Evolutionary conservation across 2,329 filamentous ascomycete species (phyloP).

Genomic region (Fusarium hainanense): DNA sequence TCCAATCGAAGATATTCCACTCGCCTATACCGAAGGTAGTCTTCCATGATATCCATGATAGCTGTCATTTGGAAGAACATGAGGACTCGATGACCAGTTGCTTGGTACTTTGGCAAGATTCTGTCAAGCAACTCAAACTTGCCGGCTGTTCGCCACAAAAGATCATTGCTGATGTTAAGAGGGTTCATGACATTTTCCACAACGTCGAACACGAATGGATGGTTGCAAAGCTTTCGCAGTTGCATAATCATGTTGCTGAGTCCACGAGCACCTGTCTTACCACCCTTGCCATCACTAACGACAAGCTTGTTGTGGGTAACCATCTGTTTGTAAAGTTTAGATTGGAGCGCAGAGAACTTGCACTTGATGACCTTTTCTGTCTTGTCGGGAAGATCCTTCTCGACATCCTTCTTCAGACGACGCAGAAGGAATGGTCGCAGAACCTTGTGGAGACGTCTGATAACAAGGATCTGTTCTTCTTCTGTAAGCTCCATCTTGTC

Average conservation of each 20-base stretch:
- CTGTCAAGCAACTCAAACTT: constrained; percentile 97
- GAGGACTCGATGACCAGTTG: constrained; percentile 90
- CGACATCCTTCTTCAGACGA: constrained; percentile 99
- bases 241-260: constrained; percentile 99
- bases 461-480: constrained; percentile 99
- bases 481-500: constrained; percentile 99
- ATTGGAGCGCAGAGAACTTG: constrained; percentile 94
- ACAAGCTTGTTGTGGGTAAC: constrained; percentile 94
- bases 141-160: constrained; percentile 93
- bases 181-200: constrained; percentile 99
- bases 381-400: constrained; percentile 98
- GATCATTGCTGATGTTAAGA: constrained; percentile 85
- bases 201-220: constrained; percentile 98
- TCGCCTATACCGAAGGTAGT: constrained; percentile 87
- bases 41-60: constrained; percentile 99
- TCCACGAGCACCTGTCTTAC: constrained; percentile 92
- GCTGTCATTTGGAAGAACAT: constrained; percentile 99
- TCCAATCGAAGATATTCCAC: constrained; percentile 92
- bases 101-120: constrained; percentile 91
- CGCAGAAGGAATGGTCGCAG: constrained; percentile 95
- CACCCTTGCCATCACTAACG: constrained; percentile 94
- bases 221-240: constrained; percentile 96
- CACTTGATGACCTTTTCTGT: constrained; percentile 99
- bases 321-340: constrained; percentile 96
- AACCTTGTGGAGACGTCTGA: constrained; percentile 98